Conservation (phyloP, 2,329 filamentous ascomycete species). For the Aureobasidium subglaciale region DNA sequence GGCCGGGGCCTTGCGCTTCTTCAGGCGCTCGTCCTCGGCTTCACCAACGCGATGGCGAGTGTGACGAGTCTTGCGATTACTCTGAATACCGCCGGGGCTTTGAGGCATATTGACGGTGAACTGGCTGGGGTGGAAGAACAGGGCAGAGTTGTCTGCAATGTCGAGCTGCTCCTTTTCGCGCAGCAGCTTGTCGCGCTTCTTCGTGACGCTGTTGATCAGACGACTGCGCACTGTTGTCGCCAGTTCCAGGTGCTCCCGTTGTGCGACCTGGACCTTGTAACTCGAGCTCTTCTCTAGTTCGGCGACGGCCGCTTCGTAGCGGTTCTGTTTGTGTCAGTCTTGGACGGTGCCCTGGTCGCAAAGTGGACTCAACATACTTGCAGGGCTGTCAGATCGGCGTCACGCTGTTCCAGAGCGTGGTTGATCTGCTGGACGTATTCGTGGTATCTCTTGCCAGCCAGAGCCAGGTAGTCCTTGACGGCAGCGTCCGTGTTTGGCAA, state of each 20-base stretch:
- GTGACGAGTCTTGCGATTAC: constrained; percentile 56
- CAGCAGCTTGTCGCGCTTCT: constrained; percentile 51
- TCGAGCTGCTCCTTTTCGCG: constrained; percentile 62
- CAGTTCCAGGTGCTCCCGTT: constrained; percentile 55
- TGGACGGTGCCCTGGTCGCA: not conserved
- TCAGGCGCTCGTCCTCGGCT: constrained; percentile 35
- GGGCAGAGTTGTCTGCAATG: constrained; percentile 58
- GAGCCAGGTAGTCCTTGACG: constrained; percentile 59
- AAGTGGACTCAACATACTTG: constrained; percentile 49
- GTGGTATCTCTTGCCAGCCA: constrained; percentile 72
- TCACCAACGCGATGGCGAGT: constrained; percentile 45
- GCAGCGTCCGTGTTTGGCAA: constrained; percentile 41
- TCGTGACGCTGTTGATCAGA: constrained; percentile 50
- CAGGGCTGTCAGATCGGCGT: constrained; percentile 72
- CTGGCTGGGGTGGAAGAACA: constrained; percentile 58
- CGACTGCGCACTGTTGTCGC: constrained; percentile 55
- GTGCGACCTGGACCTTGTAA: constrained; percentile 55
- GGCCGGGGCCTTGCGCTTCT: constrained; percentile 50
- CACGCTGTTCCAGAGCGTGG: constrained; percentile 77
- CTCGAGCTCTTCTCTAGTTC: constrained; percentile 51
- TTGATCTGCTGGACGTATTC: constrained; percentile 83
- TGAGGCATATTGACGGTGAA: constrained; percentile 59
- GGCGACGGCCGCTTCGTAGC: constrained; percentile 49
- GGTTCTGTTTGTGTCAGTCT: constrained; percentile 38
- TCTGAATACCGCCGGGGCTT: constrained; percentile 54